Conservation (phyloP, 2,329 filamentous ascomycete species). For the Aureobasidium sp. region DNA sequence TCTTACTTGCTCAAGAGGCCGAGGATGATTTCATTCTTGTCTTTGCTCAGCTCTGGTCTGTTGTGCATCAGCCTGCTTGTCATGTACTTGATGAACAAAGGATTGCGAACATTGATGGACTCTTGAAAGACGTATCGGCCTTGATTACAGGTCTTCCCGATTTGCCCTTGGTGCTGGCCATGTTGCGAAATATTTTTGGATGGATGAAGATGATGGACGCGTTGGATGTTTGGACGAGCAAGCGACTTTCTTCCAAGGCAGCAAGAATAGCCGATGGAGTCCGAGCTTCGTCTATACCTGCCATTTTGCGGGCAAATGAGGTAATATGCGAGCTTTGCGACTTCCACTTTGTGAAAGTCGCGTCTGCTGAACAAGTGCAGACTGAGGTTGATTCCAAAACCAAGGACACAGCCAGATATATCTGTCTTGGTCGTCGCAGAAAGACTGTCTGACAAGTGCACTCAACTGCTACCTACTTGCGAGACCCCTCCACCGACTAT, state of each 20-base stretch:
- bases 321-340: neutral
- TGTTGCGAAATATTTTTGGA: neutral
- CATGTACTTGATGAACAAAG: neutral
- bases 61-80: slow-evolving; percentile 1
- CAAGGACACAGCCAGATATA: neutral
- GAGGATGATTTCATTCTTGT: neutral
- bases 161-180: neutral
- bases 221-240: neutral
- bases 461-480: neutral
- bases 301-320: neutral
- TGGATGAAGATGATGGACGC: neutral
- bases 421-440: neutral
- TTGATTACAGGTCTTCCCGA: neutral
- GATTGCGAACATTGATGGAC: neutral
- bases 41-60: slow-evolving; percentile 8
- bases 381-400: neutral
- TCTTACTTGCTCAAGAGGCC: slow-evolving; percentile 1
- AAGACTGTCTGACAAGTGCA: neutral
- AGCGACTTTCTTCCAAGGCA: neutral
- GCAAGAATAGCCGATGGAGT: neutral
- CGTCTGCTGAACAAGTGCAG: neutral
- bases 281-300: neutral
- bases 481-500: neutral
- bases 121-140: neutral
- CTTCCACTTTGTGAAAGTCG: slow-evolving; percentile 11